Evolutionary conservation across 164 flowering plant species (phyloP), one percentile per base, ranked within the genome.

Genomic region (Dillenia turbinata): DNA sequence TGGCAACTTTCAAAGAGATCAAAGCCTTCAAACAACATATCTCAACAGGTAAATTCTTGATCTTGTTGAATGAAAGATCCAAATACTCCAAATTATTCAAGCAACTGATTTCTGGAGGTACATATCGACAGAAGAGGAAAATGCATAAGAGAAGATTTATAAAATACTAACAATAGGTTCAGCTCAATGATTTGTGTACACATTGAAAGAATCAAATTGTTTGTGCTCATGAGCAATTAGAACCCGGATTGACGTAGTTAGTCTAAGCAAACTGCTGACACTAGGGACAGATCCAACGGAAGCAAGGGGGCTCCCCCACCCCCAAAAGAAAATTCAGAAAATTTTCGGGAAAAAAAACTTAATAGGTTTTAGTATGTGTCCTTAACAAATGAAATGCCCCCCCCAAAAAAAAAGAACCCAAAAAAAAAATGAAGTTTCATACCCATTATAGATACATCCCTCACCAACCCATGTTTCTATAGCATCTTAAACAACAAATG

Each of bases 51-150:
- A 94, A 78, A 59, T 59, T 78, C 79, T 81, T 88, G 68, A 94
- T 73, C 80, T 91, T 91, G 75, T 94, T 94, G 74, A 85, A 89
- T 52, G 97, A 94, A 60, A 91, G 87, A 76, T 94, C 96, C 43
- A 94, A 72, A 69, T 77, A 75, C 83, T 91, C 96, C 72, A 94
- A 78, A 22, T 76, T 88, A 57, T 43, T 69, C 58, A 94, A 85
- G 66, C 78, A 84, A 14, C 89, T 84, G 60, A 94, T 89, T 77
- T 94, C 96, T 19, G 93, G 82, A 51, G 99, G 99, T 65, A 94
- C 89, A 61, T 73, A 89, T 78, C 97, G 90, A 83, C 76, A 80
- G 54, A 54, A 71, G 52, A 64, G 57, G 53, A 1, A 40, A 7
- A 61, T 44, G 47, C 19, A 59, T 22, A 49, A 44, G 26, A 10